phyloP scores from a whole-genome alignment of 129 eudicot genomes.

The Saposhnikovia divaricata region DNA sequence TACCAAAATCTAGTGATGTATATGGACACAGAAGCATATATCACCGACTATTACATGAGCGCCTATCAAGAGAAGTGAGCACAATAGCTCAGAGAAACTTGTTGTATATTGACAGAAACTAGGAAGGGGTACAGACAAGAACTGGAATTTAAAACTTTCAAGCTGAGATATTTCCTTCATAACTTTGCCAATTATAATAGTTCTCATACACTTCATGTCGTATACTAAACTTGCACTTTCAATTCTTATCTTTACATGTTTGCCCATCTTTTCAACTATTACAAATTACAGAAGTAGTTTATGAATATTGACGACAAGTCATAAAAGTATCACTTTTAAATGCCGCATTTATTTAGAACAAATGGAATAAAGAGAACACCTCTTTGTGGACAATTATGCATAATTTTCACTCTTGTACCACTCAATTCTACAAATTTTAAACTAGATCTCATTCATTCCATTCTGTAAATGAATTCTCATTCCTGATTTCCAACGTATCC shows the following conservation, averaged over 20 bases:
- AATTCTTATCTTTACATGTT: background rate
- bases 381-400: background rate
- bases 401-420: background rate
- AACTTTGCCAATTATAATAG: background rate
- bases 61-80: background rate
- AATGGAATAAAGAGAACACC: background rate
- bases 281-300: background rate
- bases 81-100: background rate
- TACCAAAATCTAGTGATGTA: background rate
- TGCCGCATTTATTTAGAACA: background rate
- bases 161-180: background rate
- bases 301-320: background rate
- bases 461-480: background rate
- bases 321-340: background rate
- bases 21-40: background rate
- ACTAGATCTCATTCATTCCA: background rate
- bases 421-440: background rate
- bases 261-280: background rate
- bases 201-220: background rate
- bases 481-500: background rate
- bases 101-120: background rate
- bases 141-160: background rate
- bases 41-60: background rate
- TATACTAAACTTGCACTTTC: background rate
- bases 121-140: background rate